Conservation (phyloP, 1,139 yeast species). For the Nakaseomyces kungkrabaensis region DNA sequence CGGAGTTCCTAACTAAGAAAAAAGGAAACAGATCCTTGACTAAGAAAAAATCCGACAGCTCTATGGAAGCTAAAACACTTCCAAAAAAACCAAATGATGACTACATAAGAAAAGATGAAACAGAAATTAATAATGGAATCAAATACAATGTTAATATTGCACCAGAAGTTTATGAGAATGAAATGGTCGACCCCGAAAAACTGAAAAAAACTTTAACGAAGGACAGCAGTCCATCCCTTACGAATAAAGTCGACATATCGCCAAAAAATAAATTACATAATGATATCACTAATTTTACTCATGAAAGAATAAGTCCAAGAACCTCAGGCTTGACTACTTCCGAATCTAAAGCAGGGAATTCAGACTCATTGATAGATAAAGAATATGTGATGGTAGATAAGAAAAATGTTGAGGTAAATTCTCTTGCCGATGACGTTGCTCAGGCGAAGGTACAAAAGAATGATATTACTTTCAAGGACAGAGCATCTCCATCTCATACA, state of each 20-base stretch:
- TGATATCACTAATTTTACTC: not conserved
- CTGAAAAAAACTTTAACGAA: not conserved
- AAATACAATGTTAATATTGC: not conserved
- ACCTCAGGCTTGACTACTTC: not conserved
- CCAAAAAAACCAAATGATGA: not conserved
- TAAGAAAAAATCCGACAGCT: not conserved
- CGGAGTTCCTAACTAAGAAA: constrained; percentile 47
- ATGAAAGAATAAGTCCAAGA: not conserved
- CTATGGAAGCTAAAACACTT: not conserved
- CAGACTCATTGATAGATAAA: constrained; percentile 39
- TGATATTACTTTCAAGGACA: not conserved
- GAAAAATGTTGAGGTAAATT: constrained; percentile 88
- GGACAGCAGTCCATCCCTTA: not conserved
- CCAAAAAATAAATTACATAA: not conserved
- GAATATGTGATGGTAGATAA: constrained; percentile 94
- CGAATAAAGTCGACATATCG: not conserved
- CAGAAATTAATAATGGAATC: not conserved
- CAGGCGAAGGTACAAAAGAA: constrained; percentile 31
- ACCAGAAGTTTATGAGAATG: constrained; percentile 1
- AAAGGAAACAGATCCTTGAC: not conserved
- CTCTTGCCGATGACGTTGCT: constrained; percentile 85
- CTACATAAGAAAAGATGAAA: not conserved
- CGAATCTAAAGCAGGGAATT: constrained; percentile 10
- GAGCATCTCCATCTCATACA: not conserved
- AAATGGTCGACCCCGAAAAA: constrained; percentile 2